phyloP scores from a whole-genome alignment of 768 basidiomycete genomes.

The Auriculariales sp. region DNA sequence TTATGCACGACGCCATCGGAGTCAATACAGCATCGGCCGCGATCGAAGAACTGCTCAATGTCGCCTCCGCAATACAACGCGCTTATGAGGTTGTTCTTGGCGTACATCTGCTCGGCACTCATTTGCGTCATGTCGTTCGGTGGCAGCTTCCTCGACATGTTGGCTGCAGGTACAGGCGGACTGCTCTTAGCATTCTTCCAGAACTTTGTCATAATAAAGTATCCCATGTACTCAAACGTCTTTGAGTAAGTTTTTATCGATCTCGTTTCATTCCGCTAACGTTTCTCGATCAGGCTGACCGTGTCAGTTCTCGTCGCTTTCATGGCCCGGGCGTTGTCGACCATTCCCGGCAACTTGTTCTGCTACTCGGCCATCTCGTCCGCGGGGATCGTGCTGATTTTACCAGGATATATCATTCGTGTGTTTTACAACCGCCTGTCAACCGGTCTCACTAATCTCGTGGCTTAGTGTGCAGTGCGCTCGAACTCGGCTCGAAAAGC shows the following conservation, averaged over 20 bases:
- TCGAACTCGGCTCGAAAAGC: constrained; percentile 76
- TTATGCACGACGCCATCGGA: constrained; percentile 85
- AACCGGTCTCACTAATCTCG: constrained; percentile 7
- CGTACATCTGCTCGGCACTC: constrained; percentile 58
- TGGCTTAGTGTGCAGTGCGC: constrained; percentile 68
- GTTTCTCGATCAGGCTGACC: constrained; percentile 43
- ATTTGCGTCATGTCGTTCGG: constrained; percentile 81
- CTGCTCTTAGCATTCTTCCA: constrained; percentile 57
- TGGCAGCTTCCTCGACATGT: constrained; percentile 74
- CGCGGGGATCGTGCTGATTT: constrained; percentile 71
- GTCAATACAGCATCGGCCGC: constrained; percentile 58
- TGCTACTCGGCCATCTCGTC: constrained; percentile 90
- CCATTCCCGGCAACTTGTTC: constrained; percentile 62
- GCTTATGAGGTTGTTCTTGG: constrained; percentile 46
- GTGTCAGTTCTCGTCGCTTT: constrained; percentile 74
- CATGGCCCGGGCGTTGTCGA: constrained; percentile 65
- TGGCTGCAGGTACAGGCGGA: constrained; percentile 58
- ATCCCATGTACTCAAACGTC: constrained; percentile 74
- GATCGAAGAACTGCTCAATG: constrained; percentile 46
- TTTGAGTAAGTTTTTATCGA: constrained; percentile 53
- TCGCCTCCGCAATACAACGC: constrained; percentile 50
- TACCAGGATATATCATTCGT: constrained; percentile 82
- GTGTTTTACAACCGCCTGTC: constrained; percentile 14
- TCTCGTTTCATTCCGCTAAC: constrained; percentile 9
- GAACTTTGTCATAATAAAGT: constrained; percentile 58